Percentiles rank a stretch among this genome's conserved stretches.
phyloP scores from a whole-genome alignment of 805 yeast genomes.

The Candida hispaniensis region DNA sequence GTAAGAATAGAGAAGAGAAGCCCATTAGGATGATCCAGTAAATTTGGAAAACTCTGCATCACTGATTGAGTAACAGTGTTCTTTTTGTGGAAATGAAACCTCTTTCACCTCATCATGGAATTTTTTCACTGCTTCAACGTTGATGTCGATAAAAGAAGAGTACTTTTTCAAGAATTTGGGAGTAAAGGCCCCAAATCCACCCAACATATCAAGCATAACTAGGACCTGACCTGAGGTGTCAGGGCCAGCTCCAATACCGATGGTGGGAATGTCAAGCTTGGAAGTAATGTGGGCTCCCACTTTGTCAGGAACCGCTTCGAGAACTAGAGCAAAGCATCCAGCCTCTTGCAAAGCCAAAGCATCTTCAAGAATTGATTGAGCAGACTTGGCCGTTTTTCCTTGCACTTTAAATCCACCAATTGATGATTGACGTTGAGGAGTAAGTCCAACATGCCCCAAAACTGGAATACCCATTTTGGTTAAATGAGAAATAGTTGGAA shows the following conservation, averaged over 20 bases:
- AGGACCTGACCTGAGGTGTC: slow-evolving; percentile 79
- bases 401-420: slow-evolving; percentile 85
- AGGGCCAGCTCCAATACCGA: slow-evolving; percentile 94
- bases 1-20: slow-evolving; percentile 27
- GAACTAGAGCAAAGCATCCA: slow-evolving; percentile 64
- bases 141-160: slow-evolving; percentile 39
- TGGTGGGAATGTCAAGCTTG: slow-evolving; percentile 59
- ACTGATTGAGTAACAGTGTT: slow-evolving; percentile 61
- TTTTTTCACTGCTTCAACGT: slow-evolving; percentile 40
- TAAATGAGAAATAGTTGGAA: slow-evolving; percentile 44
- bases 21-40: slow-evolving; percentile 24
- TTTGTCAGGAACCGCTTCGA: slow-evolving; percentile 79
- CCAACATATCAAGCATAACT: slow-evolving; percentile 76
- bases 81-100: slow-evolving; percentile 48
- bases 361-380: slow-evolving; percentile 48
- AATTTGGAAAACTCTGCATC: slow-evolving; percentile 47
- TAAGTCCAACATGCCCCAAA: slow-evolving; percentile 83
- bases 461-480: slow-evolving; percentile 73
- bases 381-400: slow-evolving; percentile 47
- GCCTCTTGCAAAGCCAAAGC: slow-evolving; percentile 60
- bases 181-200: slow-evolving; percentile 41
- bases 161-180: slow-evolving; percentile 75
- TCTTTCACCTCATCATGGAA: slow-evolving; percentile 53
- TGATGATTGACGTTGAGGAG: slow-evolving; percentile 75
- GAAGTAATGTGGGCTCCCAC: slow-evolving; percentile 57